phyloP scores from a whole-genome alignment of 176 grass and related monocot genomes.

The Eleusine indica region DNA sequence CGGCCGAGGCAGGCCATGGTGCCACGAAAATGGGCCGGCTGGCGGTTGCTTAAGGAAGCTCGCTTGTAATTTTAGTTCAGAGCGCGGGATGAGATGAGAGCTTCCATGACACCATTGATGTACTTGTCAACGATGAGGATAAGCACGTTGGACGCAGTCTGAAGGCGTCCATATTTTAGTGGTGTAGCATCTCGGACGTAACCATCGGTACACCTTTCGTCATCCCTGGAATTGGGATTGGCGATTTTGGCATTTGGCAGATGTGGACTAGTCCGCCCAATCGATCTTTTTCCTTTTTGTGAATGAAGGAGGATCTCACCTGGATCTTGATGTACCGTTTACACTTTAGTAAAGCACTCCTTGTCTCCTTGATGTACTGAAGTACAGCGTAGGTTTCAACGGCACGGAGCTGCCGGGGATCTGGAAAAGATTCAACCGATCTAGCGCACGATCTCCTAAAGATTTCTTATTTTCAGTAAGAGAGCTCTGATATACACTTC shows the following conservation, averaged over 20 bases:
- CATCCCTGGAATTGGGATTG: neutral
- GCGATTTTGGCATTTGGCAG: neutral
- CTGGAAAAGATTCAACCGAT: no score
- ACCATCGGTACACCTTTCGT: neutral
- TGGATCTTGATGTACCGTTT: neutral
- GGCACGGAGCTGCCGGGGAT: neutral
- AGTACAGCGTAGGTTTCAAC: neutral
- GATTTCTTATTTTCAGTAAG: no score
- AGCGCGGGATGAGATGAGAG: neutral
- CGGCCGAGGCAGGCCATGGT: neutral
- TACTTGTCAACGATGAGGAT: neutral
- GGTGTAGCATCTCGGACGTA: neutral
- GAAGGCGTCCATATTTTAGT: neutral
- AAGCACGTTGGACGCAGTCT: neutral
- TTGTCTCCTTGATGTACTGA: neutral
- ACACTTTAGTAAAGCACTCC: neutral
- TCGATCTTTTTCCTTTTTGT: neutral
- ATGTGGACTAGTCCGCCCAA: neutral
- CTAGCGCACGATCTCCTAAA: no score
- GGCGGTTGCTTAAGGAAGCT: neutral
- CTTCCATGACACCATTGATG: neutral
- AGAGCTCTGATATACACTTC: no score
- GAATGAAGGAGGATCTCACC: neutral
- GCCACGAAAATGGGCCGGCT: neutral
- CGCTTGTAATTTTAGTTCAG: neutral